Evolutionary conservation across 371 early-diverging fungal genomes (phyloP).

Genomic region (Mortierella sp.): DNA sequence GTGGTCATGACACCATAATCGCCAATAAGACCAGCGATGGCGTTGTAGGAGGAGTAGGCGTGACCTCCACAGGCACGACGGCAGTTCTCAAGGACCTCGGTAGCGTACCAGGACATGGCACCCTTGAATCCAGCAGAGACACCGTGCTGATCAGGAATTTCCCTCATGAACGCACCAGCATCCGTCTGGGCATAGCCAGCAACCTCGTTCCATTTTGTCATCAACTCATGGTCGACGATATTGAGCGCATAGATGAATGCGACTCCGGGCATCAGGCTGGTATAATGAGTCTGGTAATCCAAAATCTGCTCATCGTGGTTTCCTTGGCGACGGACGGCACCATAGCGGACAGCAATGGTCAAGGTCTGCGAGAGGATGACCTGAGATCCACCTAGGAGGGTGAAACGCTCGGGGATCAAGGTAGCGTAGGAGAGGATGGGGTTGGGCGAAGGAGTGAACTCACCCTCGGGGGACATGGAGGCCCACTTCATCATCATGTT

Average conservation of each 20-base stretch:
- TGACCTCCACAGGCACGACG: slow-evolving; percentile 75
- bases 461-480: slow-evolving; percentile 72
- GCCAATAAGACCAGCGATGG: slow-evolving; percentile 70
- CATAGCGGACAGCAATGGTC: slow-evolving; percentile 78
- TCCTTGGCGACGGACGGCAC: slow-evolving; percentile 77
- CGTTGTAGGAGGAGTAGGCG: slow-evolving; percentile 78
- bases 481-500: slow-evolving; percentile 85
- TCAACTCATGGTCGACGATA: slow-evolving; percentile 55
- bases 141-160: slow-evolving; percentile 74
- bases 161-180: slow-evolving; percentile 61
- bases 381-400: slow-evolving; percentile 59
- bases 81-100: slow-evolving; percentile 71
- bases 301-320: slow-evolving; percentile 76
- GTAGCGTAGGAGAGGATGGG: slow-evolving; percentile 75
- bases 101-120: slow-evolving; percentile 68
- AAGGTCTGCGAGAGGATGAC: slow-evolving; percentile 65
- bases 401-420: slow-evolving; percentile 77
- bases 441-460: slow-evolving; percentile 68
- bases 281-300: slow-evolving; percentile 78
- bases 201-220: slow-evolving; percentile 53
- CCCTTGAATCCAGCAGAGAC: slow-evolving; percentile 71
- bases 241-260: slow-evolving; percentile 68
- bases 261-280: slow-evolving; percentile 69
- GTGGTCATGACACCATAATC: slow-evolving; percentile 82
- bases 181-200: slow-evolving; percentile 56